phyloP scores from a whole-genome alignment of 2,329 filamentous ascomycete genomes.

The Acephala macrosclerotiorum region DNA sequence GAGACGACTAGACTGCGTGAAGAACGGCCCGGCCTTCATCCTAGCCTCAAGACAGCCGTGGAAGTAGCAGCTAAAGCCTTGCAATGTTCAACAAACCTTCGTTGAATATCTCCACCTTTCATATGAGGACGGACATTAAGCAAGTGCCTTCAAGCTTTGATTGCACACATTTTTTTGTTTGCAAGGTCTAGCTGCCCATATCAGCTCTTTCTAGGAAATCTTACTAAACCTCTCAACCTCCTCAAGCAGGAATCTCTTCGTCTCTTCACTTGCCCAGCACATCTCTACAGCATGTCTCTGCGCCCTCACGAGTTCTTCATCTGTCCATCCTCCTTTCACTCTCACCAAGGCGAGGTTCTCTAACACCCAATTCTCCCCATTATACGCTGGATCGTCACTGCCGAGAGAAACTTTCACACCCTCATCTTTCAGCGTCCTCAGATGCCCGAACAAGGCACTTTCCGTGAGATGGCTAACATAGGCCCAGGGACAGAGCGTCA shows the following conservation, averaged over 20 bases:
- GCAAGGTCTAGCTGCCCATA: too few species aligned
- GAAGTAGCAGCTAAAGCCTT: too few species aligned
- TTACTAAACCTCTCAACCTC: conserved; percentile 9
- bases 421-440: conserved; percentile 49
- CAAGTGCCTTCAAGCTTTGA: too few species aligned
- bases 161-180: too few species aligned
- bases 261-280: conserved; percentile 50
- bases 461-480: conserved; percentile 62
- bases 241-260: conserved; percentile 7
- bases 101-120: too few species aligned
- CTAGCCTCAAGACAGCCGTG: too few species aligned
- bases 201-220: not conserved
- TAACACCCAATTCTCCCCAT: conserved; percentile 57
- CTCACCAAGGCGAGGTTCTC: conserved; percentile 55
- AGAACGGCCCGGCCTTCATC: too few species aligned
- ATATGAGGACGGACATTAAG: too few species aligned
- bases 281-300: conserved; percentile 53
- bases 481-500: conserved; percentile 76
- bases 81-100: not conserved
- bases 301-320: conserved; percentile 52
- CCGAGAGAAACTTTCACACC: conserved; percentile 52
- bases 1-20: too few species aligned
- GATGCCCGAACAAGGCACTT: conserved; percentile 50
- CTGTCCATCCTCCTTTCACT: conserved; percentile 48
- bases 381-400: conserved; percentile 54